These are phyloP conservation scores for Metschnikowia peoriensis DNA, from an alignment of 805 yeast species.

Conservation along the genomic window DNA sequence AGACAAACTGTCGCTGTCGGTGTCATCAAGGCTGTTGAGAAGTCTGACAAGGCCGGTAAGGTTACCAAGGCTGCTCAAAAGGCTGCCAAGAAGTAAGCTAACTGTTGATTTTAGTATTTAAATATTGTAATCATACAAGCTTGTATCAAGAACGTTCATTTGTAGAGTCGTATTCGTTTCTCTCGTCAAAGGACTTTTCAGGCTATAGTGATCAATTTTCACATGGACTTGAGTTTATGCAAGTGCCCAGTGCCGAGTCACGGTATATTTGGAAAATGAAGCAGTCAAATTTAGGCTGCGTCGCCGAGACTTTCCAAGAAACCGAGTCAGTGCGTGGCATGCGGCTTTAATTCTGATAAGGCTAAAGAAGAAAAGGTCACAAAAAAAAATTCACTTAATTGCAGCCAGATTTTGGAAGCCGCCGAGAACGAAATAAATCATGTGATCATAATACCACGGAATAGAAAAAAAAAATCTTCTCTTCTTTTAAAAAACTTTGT, in stretches of 20 bases:
- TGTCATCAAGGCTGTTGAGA: slow-evolving; percentile 94
- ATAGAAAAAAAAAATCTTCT: too few species aligned
- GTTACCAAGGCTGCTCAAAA: slow-evolving; percentile 94
- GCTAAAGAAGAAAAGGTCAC: neutral
- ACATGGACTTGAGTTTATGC: neutral
- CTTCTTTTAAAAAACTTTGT: neutral
- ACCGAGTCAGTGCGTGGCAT: neutral
- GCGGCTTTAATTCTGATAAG: neutral
- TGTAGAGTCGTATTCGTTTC: neutral
- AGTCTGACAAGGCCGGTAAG: slow-evolving; percentile 85
- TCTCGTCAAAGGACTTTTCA: neutral
- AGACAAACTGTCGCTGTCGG: slow-evolving; percentile 99
- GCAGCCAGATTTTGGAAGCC: neutral
- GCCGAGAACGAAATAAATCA: neutral
- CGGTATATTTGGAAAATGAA: neutral
- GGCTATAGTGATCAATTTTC: neutral
- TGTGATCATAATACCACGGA: neutral
- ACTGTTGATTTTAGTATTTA: slow-evolving; percentile 6
- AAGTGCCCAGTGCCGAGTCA: neutral
- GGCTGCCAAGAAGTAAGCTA: slow-evolving; percentile 69
- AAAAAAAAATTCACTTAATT: too few species aligned
- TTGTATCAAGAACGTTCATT: slow-evolving; percentile 1
- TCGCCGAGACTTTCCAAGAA: neutral
- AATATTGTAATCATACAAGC: slow-evolving; percentile 11
- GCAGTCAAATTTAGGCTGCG: neutral